These are phyloP conservation scores for Lodderomyces beijingensis DNA, from an alignment of 1,139 yeast species.

Conservation along the genomic window DNA sequence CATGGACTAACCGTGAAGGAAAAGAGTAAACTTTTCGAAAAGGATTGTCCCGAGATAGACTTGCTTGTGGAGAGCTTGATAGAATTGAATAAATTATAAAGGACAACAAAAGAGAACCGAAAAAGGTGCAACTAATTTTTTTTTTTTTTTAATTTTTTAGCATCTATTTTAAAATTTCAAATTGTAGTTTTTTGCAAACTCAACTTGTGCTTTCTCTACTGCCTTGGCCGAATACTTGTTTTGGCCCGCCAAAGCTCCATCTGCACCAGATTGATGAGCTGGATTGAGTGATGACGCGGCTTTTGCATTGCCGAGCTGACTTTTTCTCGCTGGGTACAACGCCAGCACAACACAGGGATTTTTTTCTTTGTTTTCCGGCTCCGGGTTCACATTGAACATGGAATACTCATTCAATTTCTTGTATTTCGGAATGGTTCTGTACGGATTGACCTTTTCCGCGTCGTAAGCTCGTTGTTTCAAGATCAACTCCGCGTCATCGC, in stretches of 20 bases:
- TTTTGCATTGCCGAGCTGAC: no score
- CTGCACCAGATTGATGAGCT: no score
- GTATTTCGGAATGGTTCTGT: constrained; percentile 11
- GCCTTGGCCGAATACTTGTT: constrained; percentile 6
- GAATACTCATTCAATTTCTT: constrained; percentile 9
- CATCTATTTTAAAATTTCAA: constrained; percentile 8
- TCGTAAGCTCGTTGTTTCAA: constrained; percentile 15
- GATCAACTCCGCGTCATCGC: constrained; percentile 11
- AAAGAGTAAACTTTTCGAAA: constrained; percentile 51
- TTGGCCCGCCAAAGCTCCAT: no score
- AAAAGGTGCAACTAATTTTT: background rate
- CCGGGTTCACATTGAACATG: constrained; percentile 3
- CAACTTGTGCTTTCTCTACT: constrained; percentile 7
- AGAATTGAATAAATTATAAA: constrained; percentile 25
- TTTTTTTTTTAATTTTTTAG: constrained; percentile 1
- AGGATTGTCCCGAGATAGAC: constrained; percentile 41
- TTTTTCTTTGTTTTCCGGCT: no score
- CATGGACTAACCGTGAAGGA: constrained; percentile 36
- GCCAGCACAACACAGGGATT: no score
- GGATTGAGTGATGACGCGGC: no score
- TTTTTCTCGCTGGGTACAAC: no score
- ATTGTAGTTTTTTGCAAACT: constrained; percentile 13
- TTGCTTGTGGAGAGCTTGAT: constrained; percentile 35
- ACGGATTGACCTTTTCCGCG: constrained; percentile 6
- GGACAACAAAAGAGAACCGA: background rate